Percentiles rank a stretch among this genome's conserved stretches.
Evolutionary conservation across 306 rosid species (phyloP).

Genomic region (Citrullus mucosospermus): DNA sequence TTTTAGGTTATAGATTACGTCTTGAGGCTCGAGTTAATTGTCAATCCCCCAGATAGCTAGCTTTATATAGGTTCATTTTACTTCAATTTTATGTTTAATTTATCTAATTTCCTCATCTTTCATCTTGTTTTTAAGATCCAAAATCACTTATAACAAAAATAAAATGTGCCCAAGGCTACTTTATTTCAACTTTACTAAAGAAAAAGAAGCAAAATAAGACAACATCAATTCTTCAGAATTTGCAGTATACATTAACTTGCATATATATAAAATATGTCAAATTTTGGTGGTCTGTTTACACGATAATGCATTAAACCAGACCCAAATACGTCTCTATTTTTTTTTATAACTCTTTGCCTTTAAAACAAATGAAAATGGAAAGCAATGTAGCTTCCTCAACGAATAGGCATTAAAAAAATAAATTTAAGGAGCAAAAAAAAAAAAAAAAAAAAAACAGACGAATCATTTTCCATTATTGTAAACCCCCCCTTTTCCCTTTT

Average conservation of each 20-base stretch:
- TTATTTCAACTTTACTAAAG: no score
- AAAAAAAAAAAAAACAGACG: neutral
- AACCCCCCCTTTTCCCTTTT: neutral
- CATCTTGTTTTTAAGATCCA: no score
- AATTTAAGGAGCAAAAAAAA: neutral
- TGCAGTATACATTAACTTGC: neutral
- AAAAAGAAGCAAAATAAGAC: neutral
- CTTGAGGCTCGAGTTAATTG: no score
- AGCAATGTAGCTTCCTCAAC: neutral
- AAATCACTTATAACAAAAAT: no score
- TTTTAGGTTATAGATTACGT: no score
- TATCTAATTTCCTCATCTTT: no score
- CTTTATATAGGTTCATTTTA: no score
- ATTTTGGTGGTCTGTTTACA: neutral
- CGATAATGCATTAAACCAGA: neutral
- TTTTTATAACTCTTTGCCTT: neutral
- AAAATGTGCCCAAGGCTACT: no score
- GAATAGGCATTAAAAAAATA: neutral
- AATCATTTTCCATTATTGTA: neutral
- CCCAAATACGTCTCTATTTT: neutral
- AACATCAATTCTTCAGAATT: neutral
- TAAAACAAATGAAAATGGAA: neutral
- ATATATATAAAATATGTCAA: neutral
- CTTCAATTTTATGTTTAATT: no score
- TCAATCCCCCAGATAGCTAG: no score